Conservation (phyloP, 192 early-diverging fungal species). For the Jimgerdemannia lactiflua region DNA sequence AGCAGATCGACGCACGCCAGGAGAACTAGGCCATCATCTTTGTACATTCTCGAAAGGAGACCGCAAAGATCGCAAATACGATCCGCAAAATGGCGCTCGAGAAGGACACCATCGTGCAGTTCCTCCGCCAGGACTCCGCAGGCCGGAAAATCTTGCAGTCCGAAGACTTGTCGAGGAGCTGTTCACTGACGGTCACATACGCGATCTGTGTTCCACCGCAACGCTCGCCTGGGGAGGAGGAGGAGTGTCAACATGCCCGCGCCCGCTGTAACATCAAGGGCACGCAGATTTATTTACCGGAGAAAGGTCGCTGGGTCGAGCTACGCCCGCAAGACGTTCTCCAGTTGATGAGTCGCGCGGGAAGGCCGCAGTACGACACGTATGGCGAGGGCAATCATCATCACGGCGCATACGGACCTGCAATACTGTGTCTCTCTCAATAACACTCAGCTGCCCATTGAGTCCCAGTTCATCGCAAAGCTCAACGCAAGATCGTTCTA, state of each 20-base stretch:
- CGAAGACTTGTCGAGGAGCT: conserved; percentile 91
- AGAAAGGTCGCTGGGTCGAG: conserved; percentile 95
- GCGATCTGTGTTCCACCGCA: conserved; percentile 94
- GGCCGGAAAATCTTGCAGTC: conserved; percentile 80
- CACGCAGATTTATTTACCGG: conserved; percentile 95
- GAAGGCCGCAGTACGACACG: conserved; percentile 95
- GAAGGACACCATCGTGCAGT: conserved; percentile 78
- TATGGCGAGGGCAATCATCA: conserved; percentile 96
- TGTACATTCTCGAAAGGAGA: conserved; percentile 98
- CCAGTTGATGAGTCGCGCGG: conserved; percentile 97
- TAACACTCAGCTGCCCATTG: conserved; percentile 95
- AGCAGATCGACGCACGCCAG: conserved; percentile 68
- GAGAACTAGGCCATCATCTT: conserved; percentile 91
- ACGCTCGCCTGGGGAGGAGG: conserved; percentile 99
- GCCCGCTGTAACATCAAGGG: conserved; percentile 99
- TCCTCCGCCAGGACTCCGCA: conserved; percentile 78
- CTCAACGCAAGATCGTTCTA: conserved; percentile 94
- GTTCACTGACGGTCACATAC: conserved; percentile 87
- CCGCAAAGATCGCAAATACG: conserved; percentile 90
- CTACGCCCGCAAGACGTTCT: conserved; percentile 94
- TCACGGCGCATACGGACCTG: conserved; percentile 89
- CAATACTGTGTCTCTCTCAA: conserved; percentile 94
- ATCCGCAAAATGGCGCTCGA: conserved; percentile 92
- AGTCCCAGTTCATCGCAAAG: too few relatives aligned
- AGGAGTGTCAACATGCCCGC: conserved; percentile 99